These are phyloP conservation scores for Nigrograna mackinnonii DNA, from an alignment of 2,329 filamentous ascomycete species.

Conservation along the genomic window DNA sequence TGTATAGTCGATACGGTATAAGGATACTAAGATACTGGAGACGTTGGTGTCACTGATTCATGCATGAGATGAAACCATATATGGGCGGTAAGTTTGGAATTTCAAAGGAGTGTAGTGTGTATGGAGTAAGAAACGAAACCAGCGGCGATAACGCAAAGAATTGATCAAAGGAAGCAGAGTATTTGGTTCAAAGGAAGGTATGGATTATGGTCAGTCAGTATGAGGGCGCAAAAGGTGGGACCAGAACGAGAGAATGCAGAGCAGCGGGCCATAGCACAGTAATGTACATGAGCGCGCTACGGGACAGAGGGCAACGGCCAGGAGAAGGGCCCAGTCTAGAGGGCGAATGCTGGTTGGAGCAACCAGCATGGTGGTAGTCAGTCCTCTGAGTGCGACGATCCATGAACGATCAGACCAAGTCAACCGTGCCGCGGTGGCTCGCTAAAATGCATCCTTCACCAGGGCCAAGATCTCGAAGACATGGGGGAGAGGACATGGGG, in stretches of 20 bases:
- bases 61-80: conserved; percentile 30
- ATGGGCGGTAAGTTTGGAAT: conserved; percentile 11
- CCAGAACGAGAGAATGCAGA: conserved; percentile 23
- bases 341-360: conserved; percentile 32
- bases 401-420: conserved; percentile 20
- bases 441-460: conserved; percentile 15
- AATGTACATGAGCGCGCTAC: conserved; percentile 30
- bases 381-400: conserved; percentile 27
- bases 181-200: too few species aligned
- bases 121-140: conserved; percentile 25
- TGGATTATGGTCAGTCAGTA: too few species aligned
- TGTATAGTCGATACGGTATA: conserved; percentile 12
- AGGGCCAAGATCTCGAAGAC: conserved; percentile 22
- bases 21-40: conserved; percentile 10
- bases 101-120: conserved; percentile 23
- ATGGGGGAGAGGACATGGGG: too few species aligned
- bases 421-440: conserved; percentile 27
- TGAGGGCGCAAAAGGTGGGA: not conserved
- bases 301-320: conserved; percentile 20
- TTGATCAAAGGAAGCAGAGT: too few species aligned
- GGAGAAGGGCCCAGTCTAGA: conserved; percentile 25
- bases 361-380: conserved; percentile 24
- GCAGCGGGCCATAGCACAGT: conserved; percentile 27
- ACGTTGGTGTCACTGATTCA: conserved; percentile 21
- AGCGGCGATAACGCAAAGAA: too few species aligned